Evolutionary conservation across 306 rosid species (phyloP).

Genomic region (Arachis stenosperma): DNA sequence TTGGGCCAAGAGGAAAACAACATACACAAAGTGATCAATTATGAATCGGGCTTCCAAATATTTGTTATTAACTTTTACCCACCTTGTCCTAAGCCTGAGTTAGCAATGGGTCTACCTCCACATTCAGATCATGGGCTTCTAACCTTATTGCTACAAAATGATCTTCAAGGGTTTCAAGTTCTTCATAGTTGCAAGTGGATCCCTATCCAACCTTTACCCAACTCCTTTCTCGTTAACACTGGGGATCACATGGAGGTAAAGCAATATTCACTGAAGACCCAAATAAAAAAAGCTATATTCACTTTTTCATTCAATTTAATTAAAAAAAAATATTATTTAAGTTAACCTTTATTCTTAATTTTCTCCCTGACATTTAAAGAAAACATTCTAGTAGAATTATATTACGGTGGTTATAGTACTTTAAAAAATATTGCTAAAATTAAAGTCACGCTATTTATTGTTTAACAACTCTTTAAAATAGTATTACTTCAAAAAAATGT

Average conservation of each 20-base stretch:
- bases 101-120: slow-evolving; percentile 56
- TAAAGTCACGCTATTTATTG: no score
- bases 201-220: slow-evolving; percentile 52
- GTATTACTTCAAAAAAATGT: no score
- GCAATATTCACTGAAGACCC: background rate
- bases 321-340: no score
- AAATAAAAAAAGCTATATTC: no score
- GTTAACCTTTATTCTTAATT: no score
- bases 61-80: slow-evolving; percentile 58
- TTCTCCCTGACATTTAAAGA: no score
- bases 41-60: slow-evolving; percentile 41
- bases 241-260: slow-evolving; percentile 74
- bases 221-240: slow-evolving; percentile 50
- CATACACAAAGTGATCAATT: slow-evolving; percentile 39
- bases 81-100: slow-evolving; percentile 63
- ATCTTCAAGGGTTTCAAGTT: slow-evolving; percentile 59
- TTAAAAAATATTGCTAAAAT: no score
- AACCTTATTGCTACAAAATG: slow-evolving; percentile 52
- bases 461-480: no score
- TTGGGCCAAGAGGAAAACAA: slow-evolving; percentile 47
- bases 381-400: no score
- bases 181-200: slow-evolving; percentile 51
- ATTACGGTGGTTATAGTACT: no score
- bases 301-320: no score
- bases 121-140: slow-evolving; percentile 68